Evolutionary conservation across 805 yeast genomes (phyloP).

Genomic region (Candida nemodendra): DNA sequence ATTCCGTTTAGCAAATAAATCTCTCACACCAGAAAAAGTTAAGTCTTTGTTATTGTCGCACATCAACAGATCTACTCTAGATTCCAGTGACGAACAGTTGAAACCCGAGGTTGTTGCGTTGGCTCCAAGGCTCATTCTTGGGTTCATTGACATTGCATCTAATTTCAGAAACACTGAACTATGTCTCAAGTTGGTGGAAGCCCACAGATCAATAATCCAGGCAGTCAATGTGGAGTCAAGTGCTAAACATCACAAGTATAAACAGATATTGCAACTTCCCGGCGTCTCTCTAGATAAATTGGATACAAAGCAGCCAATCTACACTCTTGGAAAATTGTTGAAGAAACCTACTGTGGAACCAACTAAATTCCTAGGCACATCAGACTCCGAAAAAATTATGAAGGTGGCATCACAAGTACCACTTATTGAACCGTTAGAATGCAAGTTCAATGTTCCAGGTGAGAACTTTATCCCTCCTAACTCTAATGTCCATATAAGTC

Average conservation of each 20-base stretch:
- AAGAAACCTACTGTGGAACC: slow-evolving; percentile 57
- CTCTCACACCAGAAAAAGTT: slow-evolving; percentile 46
- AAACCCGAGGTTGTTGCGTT: slow-evolving; percentile 59
- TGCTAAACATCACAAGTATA: slow-evolving; percentile 44
- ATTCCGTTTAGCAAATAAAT: slow-evolving; percentile 42
- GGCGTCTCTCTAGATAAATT: slow-evolving; percentile 53
- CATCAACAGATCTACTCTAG: slow-evolving; percentile 47
- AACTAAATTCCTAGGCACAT: slow-evolving; percentile 54
- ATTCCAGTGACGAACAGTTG: slow-evolving; percentile 36
- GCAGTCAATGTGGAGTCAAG: slow-evolving; percentile 52
- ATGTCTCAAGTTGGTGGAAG: slow-evolving; percentile 56
- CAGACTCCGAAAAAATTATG: slow-evolving; percentile 43
- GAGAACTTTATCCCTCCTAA: slow-evolving; percentile 69
- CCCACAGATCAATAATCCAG: slow-evolving; percentile 71
- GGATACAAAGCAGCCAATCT: slow-evolving; percentile 48
- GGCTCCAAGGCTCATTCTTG: slow-evolving; percentile 64
- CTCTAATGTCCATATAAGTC: slow-evolving; percentile 68
- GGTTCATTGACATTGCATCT: slow-evolving; percentile 78
- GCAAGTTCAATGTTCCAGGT: slow-evolving; percentile 85
- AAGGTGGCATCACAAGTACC: slow-evolving; percentile 68
- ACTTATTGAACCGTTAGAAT: slow-evolving; percentile 58
- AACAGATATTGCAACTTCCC: slow-evolving; percentile 80
- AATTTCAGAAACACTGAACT: slow-evolving; percentile 73
- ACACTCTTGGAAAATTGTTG: slow-evolving; percentile 68
- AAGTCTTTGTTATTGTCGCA: slow-evolving; percentile 54